Conservation (phyloP, 2,329 filamentous ascomycete species). For the Colletotrichum kahawae region DNA sequence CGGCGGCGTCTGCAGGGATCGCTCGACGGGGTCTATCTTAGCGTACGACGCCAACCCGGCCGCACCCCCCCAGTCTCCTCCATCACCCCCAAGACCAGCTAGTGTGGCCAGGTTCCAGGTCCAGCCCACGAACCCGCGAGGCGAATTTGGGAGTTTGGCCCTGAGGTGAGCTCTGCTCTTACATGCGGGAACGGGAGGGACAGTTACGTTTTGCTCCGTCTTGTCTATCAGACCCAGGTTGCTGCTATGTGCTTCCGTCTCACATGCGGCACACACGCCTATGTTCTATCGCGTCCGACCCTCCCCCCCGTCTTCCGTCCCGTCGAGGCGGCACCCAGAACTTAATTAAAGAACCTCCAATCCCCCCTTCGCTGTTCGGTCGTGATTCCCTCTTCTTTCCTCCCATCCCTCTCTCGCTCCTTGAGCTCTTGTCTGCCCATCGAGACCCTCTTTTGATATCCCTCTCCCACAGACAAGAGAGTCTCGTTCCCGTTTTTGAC, state of each 20-base stretch:
- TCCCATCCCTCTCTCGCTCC: conserved; percentile 10
- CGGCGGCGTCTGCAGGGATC: conserved; percentile 1
- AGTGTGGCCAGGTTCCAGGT: conserved; percentile 1
- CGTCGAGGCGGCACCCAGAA: not conserved
- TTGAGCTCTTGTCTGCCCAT: not conserved
- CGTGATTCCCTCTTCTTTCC: not conserved
- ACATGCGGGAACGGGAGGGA: not conserved
- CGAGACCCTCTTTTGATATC: not conserved
- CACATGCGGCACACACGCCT: not conserved
- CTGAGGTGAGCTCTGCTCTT: not conserved
- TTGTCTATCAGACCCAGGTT: no score
- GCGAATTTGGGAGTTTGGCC: not conserved
- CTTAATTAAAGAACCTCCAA: conserved; percentile 14
- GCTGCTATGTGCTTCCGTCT: not conserved
- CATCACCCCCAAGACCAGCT: not conserved
- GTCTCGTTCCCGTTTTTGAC: not conserved
- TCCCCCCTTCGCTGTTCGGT: not conserved
- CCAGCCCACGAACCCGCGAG: conserved; percentile 9
- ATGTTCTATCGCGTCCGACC: not conserved
- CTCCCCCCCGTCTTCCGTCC: not conserved
- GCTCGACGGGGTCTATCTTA: conserved; percentile 2
- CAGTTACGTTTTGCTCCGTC: no score
- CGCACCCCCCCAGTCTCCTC: not conserved
- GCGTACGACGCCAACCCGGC: not conserved
- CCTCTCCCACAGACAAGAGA: not conserved